Evolutionary conservation across 306 rosid species (phyloP), one percentile per base, ranked within the genome.

Genomic region (Begonia fuchsioides): DNA sequence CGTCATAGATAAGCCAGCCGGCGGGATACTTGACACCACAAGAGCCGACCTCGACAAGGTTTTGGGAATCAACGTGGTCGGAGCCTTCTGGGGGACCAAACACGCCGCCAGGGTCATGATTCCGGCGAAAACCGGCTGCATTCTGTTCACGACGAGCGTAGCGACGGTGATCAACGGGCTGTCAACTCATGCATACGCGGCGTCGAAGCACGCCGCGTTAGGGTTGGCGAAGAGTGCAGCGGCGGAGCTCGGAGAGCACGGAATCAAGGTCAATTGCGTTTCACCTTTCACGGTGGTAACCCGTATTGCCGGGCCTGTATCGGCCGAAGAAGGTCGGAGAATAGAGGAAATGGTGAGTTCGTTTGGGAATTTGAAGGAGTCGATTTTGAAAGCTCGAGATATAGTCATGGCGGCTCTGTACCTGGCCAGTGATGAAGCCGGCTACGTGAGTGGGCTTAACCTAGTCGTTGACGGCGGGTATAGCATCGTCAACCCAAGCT

Each of bases 91-190:
- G 17, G 64, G 64, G 13, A 68, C 73, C 49, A 68, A 68, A 45
- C 73, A 68, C 10, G 68, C 61, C 2, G 56, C 64, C 3, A 68
- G 73, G 41, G 73, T 62, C 11, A 68, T 68, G 73, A 38, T 62
- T 0, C 73, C 73, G 0, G 45, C n/a, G 10, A 16, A 55, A 19
- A 57, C 38, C 1, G 73, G 73, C 1, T 52, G 64, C 64, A 68
- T 68, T 16, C 15, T 68, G 5, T 68, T 68, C 43, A 68, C 73
- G 1, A 11, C 61, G 9, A 68, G 73, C 15, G 49, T 49, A 0
- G 15, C 64, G 4, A 32, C 68, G 1, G 16, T 19, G 9, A 62
- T 26, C 5, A 26, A 26, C 35, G n/a, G n/a, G n/a, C n/a, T n/a
- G n/a, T n/a, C n/a, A n/a, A n/a, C n/a, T n/a, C n/a, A n/a, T n/a